Conservation (phyloP, 2,329 filamentous ascomycete species). For the Sporothrix humicola region DNA sequence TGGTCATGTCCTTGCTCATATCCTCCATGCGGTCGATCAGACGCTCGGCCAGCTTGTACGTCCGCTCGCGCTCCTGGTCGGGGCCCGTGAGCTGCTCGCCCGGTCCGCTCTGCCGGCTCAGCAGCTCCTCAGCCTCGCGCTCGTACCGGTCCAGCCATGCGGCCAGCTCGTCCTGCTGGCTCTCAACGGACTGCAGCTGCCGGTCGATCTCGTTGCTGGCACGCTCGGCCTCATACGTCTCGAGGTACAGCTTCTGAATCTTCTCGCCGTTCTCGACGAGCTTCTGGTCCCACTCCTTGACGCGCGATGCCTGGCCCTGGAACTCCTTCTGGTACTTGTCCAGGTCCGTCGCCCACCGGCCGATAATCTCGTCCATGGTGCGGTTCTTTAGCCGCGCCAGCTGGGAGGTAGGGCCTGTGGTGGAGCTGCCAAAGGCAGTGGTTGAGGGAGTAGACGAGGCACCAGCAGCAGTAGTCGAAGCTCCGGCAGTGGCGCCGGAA, state of each 20-base stretch:
- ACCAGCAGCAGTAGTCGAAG: constrained; percentile 39
- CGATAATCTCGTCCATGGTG: constrained; percentile 99
- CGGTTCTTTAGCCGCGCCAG: constrained; percentile 95
- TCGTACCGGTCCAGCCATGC: constrained; percentile 91
- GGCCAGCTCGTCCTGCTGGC: constrained; percentile 88
- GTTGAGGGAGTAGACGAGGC: constrained; percentile 37
- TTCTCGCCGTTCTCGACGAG: constrained; percentile 94
- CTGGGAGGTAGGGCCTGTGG: constrained; percentile 78
- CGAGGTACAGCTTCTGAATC: constrained; percentile 89
- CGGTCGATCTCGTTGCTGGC: constrained; percentile 93
- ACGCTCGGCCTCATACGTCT: constrained; percentile 91
- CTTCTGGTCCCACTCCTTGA: constrained; percentile 88
- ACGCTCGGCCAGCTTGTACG: constrained; percentile 94
- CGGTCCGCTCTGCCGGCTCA: constrained; percentile 76
- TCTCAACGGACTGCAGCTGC: constrained; percentile 86
- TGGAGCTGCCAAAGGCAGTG: constrained; percentile 69
- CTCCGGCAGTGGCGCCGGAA: constrained; percentile 39
- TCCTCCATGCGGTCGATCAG: constrained; percentile 88
- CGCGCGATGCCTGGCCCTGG: constrained; percentile 83
- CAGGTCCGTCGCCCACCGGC: constrained; percentile 91
- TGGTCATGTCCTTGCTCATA: constrained; percentile 88
- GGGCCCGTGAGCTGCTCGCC: constrained; percentile 75
- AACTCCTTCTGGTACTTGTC: constrained; percentile 98
- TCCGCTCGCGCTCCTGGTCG: constrained; percentile 93
- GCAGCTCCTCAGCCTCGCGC: constrained; percentile 86